A percentile compares a stretch with the other conserved stretches of the same genome.
Conservation (phyloP, 257 asterid genomes). For the Lycium barbarum region DNA sequence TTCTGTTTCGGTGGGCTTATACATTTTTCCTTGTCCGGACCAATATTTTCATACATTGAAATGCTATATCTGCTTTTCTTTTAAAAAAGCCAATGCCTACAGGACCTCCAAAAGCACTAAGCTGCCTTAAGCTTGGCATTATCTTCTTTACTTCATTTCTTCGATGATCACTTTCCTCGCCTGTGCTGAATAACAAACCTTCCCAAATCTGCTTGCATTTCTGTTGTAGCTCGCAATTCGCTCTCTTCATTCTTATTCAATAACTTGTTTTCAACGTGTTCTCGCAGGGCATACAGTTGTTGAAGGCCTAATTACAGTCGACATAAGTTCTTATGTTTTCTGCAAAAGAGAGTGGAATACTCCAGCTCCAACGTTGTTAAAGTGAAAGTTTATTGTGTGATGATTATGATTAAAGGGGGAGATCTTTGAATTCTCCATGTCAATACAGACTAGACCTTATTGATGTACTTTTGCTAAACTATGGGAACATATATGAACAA, state of each 20-base stretch:
- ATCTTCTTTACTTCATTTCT: not conserved
- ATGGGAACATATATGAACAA: not conserved
- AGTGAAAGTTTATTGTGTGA: not conserved
- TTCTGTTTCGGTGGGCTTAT: not conserved
- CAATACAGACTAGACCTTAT: not conserved
- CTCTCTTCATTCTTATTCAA: not conserved
- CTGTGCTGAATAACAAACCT: not conserved
- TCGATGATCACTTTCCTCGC: not conserved
- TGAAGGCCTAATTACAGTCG: not conserved
- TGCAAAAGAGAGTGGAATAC: not conserved
- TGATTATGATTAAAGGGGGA: not conserved
- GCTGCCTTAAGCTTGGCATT: not conserved
- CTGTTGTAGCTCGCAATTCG: too few species aligned
- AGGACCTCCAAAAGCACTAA: not conserved
- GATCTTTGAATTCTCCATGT: constrained; percentile 6
- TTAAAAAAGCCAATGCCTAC: not conserved
- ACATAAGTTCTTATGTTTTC: not conserved
- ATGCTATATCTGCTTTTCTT: not conserved
- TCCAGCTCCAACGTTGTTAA: not conserved
- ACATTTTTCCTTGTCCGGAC: not conserved
- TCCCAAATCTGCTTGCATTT: not conserved
- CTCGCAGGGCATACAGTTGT: not conserved
- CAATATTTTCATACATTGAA: not conserved
- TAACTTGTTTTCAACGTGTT: not conserved
- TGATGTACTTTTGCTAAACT: not conserved